Evolutionary conservation across 2,329 filamentous ascomycete species (phyloP).

Genomic region (Blastomyces gilchristii): DNA sequence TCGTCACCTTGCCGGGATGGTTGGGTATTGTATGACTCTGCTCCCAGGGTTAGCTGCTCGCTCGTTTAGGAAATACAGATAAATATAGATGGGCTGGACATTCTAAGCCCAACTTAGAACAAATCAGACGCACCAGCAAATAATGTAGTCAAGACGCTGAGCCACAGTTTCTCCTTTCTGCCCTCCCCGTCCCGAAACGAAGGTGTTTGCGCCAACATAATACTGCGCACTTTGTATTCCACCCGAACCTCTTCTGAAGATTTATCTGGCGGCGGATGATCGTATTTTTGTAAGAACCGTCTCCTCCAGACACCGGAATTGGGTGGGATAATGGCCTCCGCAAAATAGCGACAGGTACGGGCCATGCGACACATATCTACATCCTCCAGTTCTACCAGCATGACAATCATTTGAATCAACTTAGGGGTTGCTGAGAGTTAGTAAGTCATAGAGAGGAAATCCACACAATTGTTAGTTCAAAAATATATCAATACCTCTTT

Average conservation of each 20-base stretch:
- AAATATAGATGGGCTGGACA: neutral
- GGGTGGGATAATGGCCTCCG: slow-evolving; percentile 19
- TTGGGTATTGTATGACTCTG: slow-evolving; percentile 2
- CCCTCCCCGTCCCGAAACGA: slow-evolving; percentile 22
- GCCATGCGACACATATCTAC: slow-evolving; percentile 25
- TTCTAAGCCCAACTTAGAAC: neutral
- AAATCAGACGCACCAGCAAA: slow-evolving; percentile 13
- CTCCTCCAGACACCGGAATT: slow-evolving; percentile 27
- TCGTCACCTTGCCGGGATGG: neutral
- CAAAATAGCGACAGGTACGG: slow-evolving; percentile 21
- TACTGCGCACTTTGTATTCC: slow-evolving; percentile 29
- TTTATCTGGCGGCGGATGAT: slow-evolving; percentile 18
- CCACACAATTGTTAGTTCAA: neutral
- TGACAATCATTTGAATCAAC: slow-evolving; percentile 27
- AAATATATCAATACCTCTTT: slow-evolving; percentile 7
- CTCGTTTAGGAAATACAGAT: neutral
- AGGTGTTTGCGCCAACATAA: slow-evolving; percentile 24
- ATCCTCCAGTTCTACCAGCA: slow-evolving; percentile 20
- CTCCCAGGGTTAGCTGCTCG: neutral
- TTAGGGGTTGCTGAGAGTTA: slow-evolving; percentile 10
- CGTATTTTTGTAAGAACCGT: slow-evolving; percentile 27
- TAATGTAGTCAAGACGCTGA: slow-evolving; percentile 25
- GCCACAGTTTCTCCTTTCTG: slow-evolving; percentile 21
- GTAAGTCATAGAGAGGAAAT: neutral
- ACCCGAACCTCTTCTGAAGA: slow-evolving; percentile 20